Conservation (phyloP, 2,329 filamentous ascomycete genomes). For the Aspergillus fumigatiaffinis region DNA sequence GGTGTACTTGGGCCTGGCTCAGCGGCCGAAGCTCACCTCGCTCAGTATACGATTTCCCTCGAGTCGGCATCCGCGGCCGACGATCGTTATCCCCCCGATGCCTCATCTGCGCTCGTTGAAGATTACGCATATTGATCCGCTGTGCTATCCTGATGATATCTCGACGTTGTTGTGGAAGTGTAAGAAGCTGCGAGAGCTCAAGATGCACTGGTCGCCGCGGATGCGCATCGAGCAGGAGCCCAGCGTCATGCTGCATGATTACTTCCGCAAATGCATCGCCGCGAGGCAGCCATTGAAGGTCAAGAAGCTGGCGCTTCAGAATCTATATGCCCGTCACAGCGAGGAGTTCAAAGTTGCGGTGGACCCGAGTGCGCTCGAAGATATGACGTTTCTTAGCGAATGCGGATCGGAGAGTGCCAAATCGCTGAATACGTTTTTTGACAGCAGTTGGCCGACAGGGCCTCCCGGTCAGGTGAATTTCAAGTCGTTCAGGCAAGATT, state of each 20-base stretch:
- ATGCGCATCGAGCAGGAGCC: constrained; percentile 59
- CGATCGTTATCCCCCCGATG: constrained; percentile 53
- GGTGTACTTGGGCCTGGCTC: constrained; percentile 54
- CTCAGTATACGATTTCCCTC: constrained; percentile 56
- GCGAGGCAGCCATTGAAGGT: constrained; percentile 46
- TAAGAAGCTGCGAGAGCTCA: constrained; percentile 52
- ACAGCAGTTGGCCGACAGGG: constrained; percentile 50
- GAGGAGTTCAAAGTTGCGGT: constrained; percentile 45
- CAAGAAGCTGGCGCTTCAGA: constrained; percentile 53
- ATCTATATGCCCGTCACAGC: constrained; percentile 54
- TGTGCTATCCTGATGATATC: constrained; percentile 62
- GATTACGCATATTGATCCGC: constrained; percentile 58
- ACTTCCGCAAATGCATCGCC: constrained; percentile 54
- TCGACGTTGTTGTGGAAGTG: constrained; percentile 53
- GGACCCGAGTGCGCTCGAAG: constrained; percentile 39
- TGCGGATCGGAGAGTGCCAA: constrained; percentile 41
- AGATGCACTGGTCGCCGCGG: constrained; percentile 58
- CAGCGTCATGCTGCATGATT: constrained; percentile 50
- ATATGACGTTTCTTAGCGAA: constrained; percentile 53
- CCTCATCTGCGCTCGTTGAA: constrained; percentile 52
- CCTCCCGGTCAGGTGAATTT: constrained; percentile 34
- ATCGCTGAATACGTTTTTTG: constrained; percentile 49
- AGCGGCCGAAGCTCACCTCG: constrained; percentile 47
- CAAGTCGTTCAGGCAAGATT: constrained; percentile 49
- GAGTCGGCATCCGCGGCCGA: constrained; percentile 55